Evolutionary conservation across 1,139 yeast species (phyloP), one percentile per base, ranked within the genome.

Genomic region (Arxiozyma bovina): DNA sequence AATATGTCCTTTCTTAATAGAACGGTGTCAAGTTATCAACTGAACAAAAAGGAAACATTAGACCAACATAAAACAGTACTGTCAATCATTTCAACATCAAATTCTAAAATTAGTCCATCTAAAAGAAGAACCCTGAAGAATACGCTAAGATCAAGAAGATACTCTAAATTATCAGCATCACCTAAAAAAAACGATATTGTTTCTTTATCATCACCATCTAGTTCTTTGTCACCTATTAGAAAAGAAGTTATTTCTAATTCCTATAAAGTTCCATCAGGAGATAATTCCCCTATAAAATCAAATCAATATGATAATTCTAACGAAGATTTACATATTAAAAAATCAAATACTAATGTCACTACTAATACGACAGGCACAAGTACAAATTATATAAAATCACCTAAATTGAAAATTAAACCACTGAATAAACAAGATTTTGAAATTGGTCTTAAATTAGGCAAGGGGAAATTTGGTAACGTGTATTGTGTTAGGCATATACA

Each of bases 401-500:
- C 43, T 4, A 40, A 17, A 38, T 22, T 47, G 17, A 47, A 48
- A 25, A 40, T 42, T 4, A 48, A 41, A 27, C 42, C 50, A 12
- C 17, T 23, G 25, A 51, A 27, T 43, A 34, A 38, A 42, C 22
- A 42, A 22, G 95, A 88, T 66, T 93, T 89, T 72, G 96, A 90
- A 62, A 78, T 93, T 48, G 99, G 99, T 15, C 79, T 85, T 54
- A 83, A 87, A 55, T 76, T 93, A 43, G 99, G 99, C 0, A 89
- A 88, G 66, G 99, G 99, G 3, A 90, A 90, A 69, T 82, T 91
- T 63, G 99, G 99, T 3, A 83, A 82, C 61, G 99, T 93, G 0
- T 91, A 90, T 70, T 87, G 96, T 64, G 98, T 87, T 17, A 77
- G 79, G 57, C 97, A 91, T 66, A 83, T 80, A 61, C 64, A 72